These are phyloP conservation scores for Diaporthe sp. DNA, from an alignment of 2,329 filamentous ascomycete genomes.

Conservation along the genomic window DNA sequence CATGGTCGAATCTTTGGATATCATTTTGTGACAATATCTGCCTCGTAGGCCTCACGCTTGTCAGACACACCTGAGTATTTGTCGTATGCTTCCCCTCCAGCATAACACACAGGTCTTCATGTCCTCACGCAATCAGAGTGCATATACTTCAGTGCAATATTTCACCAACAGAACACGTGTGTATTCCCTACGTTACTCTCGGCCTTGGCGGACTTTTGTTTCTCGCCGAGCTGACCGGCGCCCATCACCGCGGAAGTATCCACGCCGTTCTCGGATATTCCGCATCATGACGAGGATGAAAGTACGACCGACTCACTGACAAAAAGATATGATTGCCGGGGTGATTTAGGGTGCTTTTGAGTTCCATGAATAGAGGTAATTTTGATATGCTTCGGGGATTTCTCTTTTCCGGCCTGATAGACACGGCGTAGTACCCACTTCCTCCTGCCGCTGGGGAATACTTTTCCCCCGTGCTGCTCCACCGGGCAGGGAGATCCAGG, in stretches of 20 bases:
- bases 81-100: background rate
- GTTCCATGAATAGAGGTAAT: background rate
- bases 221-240: background rate
- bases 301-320: background rate
- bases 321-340: background rate
- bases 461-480: constrained; percentile 21
- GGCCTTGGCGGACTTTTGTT: background rate
- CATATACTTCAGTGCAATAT: background rate
- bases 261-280: background rate
- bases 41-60: background rate
- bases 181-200: too few relatives aligned
- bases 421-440: constrained; percentile 6
- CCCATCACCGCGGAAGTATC: background rate
- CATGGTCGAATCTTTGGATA: background rate
- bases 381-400: background rate
- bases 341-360: background rate
- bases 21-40: background rate
- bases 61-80: background rate
- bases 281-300: background rate
- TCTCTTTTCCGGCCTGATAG: constrained; percentile 19
- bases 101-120: background rate
- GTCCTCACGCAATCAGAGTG: background rate
- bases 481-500: background rate
- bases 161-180: background rate
- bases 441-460: background rate